Evolutionary conservation across 129 eudicot genomes (phyloP), one percentile per base, ranked within the genome.

Genomic region (Lactuca sativa): DNA sequence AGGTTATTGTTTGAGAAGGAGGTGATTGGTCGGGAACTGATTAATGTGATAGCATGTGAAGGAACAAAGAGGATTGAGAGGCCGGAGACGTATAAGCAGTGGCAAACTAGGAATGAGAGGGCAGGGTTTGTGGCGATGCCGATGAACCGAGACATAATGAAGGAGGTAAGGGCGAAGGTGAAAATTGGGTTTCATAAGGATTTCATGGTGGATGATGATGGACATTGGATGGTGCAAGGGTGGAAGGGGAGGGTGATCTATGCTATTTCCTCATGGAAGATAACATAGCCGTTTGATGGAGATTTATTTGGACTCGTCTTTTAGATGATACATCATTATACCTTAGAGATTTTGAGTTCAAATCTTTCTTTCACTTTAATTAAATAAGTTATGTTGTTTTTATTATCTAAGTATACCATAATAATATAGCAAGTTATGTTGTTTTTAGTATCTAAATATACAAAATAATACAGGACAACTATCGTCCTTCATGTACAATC

Each of bases 31-130:
- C 69, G 76, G 13, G 95, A 85, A 16, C 84, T 73, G 53, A 80
- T 85, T 49, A 88, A 88, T 61, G 85, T 88, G 54, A 67, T 88
- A 17, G 95, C 88, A 1, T 85, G 95, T 6, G 88, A 88, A 53
- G 95, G 95, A 12, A 57, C 72, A 0, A 72, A 63, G 9, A 76
- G 90, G 82, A 71, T 85, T 17, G 88, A 88, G 64, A 70, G 93
- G 70, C 89, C 89, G 4, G 89, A 86, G 62, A 83, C 84, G 1
- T 86, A 86, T 53, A 88, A 80, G 65, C 90, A 84, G 33, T 88
- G 88, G 90, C 84, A 82, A 32, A 67, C 54, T 11, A 74, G 90
- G 70, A 77, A 66, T 32, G 31, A 30, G 67, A 84, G 88, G 73
- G 81, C 84, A 1, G 90, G 90, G 58, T 85, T 88, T 21, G 65